Evolutionary conservation across 345 rosid species (phyloP).

Genomic region (Linum trigynum): DNA sequence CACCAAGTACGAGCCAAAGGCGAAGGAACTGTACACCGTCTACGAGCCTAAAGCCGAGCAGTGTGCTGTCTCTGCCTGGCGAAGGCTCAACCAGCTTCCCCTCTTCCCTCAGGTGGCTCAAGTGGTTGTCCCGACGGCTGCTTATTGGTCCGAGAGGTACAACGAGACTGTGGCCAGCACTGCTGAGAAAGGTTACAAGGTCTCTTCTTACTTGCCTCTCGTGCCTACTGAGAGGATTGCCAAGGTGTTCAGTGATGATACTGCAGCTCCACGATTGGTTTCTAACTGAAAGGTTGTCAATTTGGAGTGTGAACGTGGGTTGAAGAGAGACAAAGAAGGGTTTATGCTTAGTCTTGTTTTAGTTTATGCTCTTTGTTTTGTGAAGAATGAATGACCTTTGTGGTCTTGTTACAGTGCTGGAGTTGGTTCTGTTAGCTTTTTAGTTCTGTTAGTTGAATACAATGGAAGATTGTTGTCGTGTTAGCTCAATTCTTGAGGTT

Average conservation of each 20-base stretch:
- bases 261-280: slow-evolving; percentile 22
- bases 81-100: slow-evolving; percentile 64
- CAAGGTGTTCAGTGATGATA: slow-evolving; percentile 42
- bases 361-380: too few relatives aligned
- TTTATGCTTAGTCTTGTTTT: not conserved
- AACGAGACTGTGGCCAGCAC: slow-evolving; percentile 58
- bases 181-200: slow-evolving; percentile 73
- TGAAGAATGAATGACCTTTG: too few relatives aligned
- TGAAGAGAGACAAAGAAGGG: too few relatives aligned
- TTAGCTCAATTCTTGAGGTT: too few relatives aligned
- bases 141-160: slow-evolving; percentile 73
- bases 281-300: slow-evolving; percentile 20
- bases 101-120: slow-evolving; percentile 73
- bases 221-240: slow-evolving; percentile 85
- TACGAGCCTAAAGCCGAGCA: slow-evolving; percentile 84
- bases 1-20: slow-evolving; percentile 47
- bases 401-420: too few relatives aligned
- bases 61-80: slow-evolving; percentile 74
- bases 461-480: too few relatives aligned
- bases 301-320: not conserved
- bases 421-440: too few relatives aligned
- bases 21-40: slow-evolving; percentile 62
- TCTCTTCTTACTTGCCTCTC: slow-evolving; percentile 62
- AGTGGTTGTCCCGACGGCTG: slow-evolving; percentile 65
- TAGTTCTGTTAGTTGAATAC: too few relatives aligned